phyloP scores from a whole-genome alignment of 2,329 filamentous ascomycete genomes.

The Blastomyces percursus region DNA sequence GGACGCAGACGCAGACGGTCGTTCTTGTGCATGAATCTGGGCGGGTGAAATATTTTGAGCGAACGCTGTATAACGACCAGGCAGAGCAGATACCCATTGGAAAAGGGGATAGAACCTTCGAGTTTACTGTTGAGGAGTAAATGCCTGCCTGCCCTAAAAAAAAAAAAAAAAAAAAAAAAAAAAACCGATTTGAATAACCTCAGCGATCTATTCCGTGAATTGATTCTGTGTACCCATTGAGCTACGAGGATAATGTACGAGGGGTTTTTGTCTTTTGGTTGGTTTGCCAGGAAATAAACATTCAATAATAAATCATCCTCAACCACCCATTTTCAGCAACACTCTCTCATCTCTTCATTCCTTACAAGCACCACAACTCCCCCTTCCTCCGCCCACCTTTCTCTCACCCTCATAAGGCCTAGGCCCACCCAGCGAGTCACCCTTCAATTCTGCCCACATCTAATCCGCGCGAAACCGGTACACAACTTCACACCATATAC shows the following conservation, averaged over 20 bases:
- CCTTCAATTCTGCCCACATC: neutral
- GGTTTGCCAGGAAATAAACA: neutral
- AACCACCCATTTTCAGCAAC: neutral
- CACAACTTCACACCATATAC: neutral
- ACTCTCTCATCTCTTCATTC: neutral
- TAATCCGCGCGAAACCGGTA: neutral
- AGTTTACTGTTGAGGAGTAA: slow-evolving; percentile 23
- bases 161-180: neutral
- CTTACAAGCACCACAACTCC: neutral
- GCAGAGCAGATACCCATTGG: slow-evolving; percentile 38
- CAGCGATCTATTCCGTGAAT: too few species aligned
- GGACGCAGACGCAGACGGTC: slow-evolving; percentile 54
- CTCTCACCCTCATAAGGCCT: neutral
- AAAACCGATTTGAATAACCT: too few species aligned
- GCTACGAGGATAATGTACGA: neutral
- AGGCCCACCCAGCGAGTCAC: neutral
- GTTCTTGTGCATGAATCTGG: slow-evolving; percentile 47
- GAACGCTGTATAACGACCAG: slow-evolving; percentile 48
- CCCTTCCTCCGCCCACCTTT: too few species aligned
- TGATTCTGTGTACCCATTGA: neutral
- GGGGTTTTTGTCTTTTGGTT: neutral
- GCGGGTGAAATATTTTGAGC: slow-evolving; percentile 50
- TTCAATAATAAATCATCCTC: too few species aligned
- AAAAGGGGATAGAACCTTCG: slow-evolving; percentile 37
- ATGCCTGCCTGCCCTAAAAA: neutral